A percentile compares a stretch with the other conserved stretches of the same genome.
These are phyloP conservation scores for Penicillium occitanis DNA, from an alignment of 2,329 filamentous ascomycete genomes.

Conservation along the genomic window DNA sequence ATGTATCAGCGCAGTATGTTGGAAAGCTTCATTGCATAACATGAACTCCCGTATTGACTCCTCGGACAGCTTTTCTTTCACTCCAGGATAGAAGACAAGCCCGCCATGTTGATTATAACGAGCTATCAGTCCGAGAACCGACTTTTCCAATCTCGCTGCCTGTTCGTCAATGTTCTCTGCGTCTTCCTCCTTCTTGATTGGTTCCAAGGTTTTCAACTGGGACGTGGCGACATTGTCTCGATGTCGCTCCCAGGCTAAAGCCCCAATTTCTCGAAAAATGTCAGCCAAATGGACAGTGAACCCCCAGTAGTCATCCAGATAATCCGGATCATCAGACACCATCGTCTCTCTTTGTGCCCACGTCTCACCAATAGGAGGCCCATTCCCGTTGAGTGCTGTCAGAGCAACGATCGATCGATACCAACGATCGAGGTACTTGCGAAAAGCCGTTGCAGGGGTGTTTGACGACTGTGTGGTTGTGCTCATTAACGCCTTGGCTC, in stretches of 20 bases:
- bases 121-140: constrained; percentile 37
- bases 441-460: constrained; percentile 34
- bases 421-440: constrained; percentile 42
- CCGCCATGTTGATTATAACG: constrained; percentile 29
- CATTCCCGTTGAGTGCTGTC: constrained; percentile 42
- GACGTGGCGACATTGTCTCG: constrained; percentile 24
- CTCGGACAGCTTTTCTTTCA: constrained; percentile 34
- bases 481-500: constrained; percentile 42
- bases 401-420: constrained; percentile 45
- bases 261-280: constrained; percentile 43
- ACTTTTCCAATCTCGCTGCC: constrained; percentile 36
- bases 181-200: constrained; percentile 19
- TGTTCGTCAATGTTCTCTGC: constrained; percentile 28
- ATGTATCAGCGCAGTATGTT: constrained; percentile 46
- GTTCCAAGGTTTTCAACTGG: constrained; percentile 17
- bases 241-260: constrained; percentile 35
- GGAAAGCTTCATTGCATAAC: constrained; percentile 46
- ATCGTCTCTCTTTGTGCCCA: constrained; percentile 24
- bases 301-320: constrained; percentile 46
- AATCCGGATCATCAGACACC: constrained; percentile 30
- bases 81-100: constrained; percentile 39
- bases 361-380: constrained; percentile 35
- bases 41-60: constrained; percentile 38
- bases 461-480: constrained; percentile 27
- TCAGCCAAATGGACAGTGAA: constrained; percentile 42